Percentiles rank a stretch among this genome's conserved stretches.
Evolutionary conservation across 495 filamentous ascomycete genomes (phyloP).

Genomic region (Neurospora tetrasperma): DNA sequence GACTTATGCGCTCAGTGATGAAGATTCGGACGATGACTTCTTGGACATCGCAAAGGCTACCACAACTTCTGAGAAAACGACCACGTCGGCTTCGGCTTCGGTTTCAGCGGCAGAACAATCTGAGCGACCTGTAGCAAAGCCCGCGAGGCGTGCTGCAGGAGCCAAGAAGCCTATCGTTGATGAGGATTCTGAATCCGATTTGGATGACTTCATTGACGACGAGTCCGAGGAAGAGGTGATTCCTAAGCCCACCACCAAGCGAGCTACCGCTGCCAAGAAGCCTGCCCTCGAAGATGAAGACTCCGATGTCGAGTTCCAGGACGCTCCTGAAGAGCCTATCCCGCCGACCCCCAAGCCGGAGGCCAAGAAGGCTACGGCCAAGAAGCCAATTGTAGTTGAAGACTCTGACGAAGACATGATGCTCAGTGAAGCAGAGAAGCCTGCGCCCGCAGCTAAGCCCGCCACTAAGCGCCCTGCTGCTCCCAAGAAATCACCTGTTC

Average conservation of each 20-base stretch:
- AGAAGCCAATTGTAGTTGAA: constrained; percentile 5
- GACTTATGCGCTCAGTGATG: constrained; percentile 31
- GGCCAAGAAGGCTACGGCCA: constrained; percentile 3
- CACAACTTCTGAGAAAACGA: constrained; percentile 3
- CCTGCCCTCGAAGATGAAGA: constrained; percentile 4
- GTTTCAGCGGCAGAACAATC: background rate
- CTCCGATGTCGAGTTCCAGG: background rate
- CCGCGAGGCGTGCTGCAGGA: background rate
- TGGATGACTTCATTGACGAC: background rate
- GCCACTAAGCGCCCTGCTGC: constrained; percentile 31
- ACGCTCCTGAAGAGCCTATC: background rate
- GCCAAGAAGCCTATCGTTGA: background rate
- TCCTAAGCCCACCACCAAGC: constrained; percentile 6
- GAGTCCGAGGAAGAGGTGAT: constrained; percentile 2
- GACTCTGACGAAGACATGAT: background rate
- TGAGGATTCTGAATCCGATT: background rate
- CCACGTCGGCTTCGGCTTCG: constrained; percentile 6
- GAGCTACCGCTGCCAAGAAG: constrained; percentile 2
- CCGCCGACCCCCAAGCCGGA: background rate
- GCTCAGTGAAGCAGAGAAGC: background rate
- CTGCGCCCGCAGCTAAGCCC: background rate
- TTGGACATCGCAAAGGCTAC: constrained; percentile 19
- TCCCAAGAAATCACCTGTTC: constrained; percentile 35
- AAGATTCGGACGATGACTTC: constrained; percentile 35
- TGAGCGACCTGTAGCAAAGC: background rate